Evolutionary conservation across 208 protist species (phyloP).

Genomic region (Novymonas esmeraldas): DNA sequence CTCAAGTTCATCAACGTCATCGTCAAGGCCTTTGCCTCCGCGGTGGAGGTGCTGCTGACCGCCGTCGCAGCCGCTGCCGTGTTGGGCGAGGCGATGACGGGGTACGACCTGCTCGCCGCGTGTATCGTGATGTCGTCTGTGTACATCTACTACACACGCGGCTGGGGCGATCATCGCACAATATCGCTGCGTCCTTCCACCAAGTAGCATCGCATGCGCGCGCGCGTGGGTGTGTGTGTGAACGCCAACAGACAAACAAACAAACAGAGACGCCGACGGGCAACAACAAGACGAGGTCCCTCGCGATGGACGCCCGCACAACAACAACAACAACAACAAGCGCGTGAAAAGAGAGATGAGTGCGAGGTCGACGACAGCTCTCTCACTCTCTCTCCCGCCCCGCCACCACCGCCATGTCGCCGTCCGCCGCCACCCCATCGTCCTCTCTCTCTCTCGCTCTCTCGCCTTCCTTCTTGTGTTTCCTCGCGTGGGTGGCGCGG

Average conservation of each 20-base stretch:
- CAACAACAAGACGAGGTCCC: too few relatives aligned
- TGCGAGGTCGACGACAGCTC: too few relatives aligned
- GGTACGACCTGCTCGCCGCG: conserved; percentile 45
- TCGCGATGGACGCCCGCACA: too few relatives aligned
- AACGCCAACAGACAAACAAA: too few relatives aligned
- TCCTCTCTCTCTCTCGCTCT: neutral
- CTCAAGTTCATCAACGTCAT: conserved; percentile 85
- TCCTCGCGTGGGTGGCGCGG: too few relatives aligned
- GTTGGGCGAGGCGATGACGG: conserved; percentile 50
- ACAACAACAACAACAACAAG: too few relatives aligned
- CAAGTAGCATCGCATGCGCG: neutral
- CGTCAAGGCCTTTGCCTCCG: conserved; percentile 71
- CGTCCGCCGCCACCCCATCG: too few relatives aligned
- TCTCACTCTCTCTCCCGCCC: too few relatives aligned
- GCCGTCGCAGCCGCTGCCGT: conserved; percentile 33
- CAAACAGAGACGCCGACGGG: too few relatives aligned
- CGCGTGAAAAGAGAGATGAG: too few relatives aligned
- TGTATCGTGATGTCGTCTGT: conserved; percentile 55
- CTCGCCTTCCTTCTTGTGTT: neutral
- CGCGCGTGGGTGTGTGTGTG: too few relatives aligned
- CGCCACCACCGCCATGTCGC: too few relatives aligned
- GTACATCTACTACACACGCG: conserved; percentile 55
- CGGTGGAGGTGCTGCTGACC: conserved; percentile 68
- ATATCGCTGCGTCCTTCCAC: neutral
- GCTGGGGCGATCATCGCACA: conserved; percentile 14